Conservation (phyloP, 805 yeast species). For the Yarrowia sp. region DNA sequence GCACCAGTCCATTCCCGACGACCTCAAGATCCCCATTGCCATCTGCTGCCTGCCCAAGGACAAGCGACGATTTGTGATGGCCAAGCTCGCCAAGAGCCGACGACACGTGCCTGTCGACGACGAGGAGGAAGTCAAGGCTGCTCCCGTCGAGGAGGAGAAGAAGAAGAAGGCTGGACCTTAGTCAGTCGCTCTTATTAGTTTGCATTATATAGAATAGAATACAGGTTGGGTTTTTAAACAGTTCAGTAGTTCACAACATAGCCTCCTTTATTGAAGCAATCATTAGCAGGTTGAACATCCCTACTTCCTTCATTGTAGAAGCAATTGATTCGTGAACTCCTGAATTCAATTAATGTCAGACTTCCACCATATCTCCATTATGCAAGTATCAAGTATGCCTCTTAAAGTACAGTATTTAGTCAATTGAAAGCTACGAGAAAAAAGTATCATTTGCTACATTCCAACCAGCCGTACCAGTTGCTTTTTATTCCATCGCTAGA, state of each 20-base stretch:
- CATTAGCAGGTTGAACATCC: no score
- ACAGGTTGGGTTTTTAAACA: constrained; percentile 4
- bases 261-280: no score
- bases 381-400: no score
- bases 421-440: no score
- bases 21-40: constrained; percentile 24
- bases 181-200: neutral
- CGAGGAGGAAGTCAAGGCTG: constrained; percentile 17
- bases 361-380: no score
- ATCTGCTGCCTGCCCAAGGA: constrained; percentile 24
- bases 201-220: constrained; percentile 31
- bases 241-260: neutral
- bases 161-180: constrained; percentile 19
- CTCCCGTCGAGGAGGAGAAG: constrained; percentile 8
- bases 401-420: no score
- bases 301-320: no score
- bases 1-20: constrained; percentile 28
- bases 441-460: no score
- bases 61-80: constrained; percentile 28
- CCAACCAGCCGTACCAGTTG: no score
- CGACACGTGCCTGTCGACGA: neutral
- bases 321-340: no score
- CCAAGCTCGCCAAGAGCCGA: constrained; percentile 7
- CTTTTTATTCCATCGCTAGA: no score
- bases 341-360: no score